phyloP scores from a whole-genome alignment of 2,329 filamentous ascomycete species.

The Paecilomyces dactylethromorphus region DNA sequence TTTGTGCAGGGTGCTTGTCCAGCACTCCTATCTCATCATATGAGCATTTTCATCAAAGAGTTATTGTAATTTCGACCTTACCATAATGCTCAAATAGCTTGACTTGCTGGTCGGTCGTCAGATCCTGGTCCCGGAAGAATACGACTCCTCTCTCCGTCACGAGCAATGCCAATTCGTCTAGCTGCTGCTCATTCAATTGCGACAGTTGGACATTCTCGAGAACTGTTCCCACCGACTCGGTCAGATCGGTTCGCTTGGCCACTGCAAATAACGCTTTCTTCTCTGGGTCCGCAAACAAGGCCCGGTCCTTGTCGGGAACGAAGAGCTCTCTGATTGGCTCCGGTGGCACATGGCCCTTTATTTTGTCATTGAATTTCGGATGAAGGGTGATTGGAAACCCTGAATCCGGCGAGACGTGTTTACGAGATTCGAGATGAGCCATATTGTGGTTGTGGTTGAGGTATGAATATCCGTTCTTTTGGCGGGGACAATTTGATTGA shows the following conservation, averaged over 20 bases:
- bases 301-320: constrained; percentile 22
- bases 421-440: constrained; percentile 39
- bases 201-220: constrained; percentile 39
- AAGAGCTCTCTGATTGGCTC: constrained; percentile 28
- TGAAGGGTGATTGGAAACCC: constrained; percentile 42
- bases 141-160: constrained; percentile 43
- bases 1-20: constrained; percentile 41
- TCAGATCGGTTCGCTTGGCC: constrained; percentile 23
- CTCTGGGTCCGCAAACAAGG: constrained; percentile 32
- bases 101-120: constrained; percentile 25
- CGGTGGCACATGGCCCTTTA: constrained; percentile 34
- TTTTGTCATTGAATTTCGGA: constrained; percentile 43
- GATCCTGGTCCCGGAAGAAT: constrained; percentile 41
- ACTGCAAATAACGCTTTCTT: constrained; percentile 31
- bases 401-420: constrained; percentile 46
- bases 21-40: constrained; percentile 18
- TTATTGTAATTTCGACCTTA: neutral
- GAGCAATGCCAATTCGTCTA: constrained; percentile 46
- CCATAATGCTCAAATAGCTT: constrained; percentile 45
- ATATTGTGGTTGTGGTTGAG: too few relatives aligned
- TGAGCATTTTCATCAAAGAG: neutral
- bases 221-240: constrained; percentile 33
- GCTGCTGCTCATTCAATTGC: constrained; percentile 37
- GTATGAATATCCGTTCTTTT: too few relatives aligned
- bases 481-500: neutral